phyloP scores from a whole-genome alignment of 176 grass and related monocot species.

The Bolboschoenus planiculmis region DNA sequence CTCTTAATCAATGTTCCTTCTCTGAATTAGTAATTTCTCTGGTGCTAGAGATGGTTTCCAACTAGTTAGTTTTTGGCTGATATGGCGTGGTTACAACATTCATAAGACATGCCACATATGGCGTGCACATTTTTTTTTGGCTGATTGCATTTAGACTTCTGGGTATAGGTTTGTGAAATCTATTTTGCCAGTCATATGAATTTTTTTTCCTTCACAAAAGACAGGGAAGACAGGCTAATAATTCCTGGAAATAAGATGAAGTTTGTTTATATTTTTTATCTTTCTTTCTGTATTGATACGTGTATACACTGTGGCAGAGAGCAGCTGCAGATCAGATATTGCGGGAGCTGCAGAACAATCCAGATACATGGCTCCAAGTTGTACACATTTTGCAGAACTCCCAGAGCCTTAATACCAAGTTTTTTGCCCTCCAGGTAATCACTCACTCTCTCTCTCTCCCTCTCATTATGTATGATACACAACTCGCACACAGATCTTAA shows the following conservation, averaged over 20 bases:
- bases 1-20: not conserved
- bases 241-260: not conserved
- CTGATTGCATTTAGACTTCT: not conserved
- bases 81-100: too few species aligned
- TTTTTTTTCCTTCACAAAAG: not conserved
- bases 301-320: conserved; percentile 44
- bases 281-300: conserved; percentile 1
- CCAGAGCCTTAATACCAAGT: conserved; percentile 93
- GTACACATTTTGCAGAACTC: conserved; percentile 96
- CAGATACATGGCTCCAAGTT: conserved; percentile 94
- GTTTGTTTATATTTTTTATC: not conserved
- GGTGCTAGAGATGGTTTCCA: not conserved
- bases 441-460: not conserved
- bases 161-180: not conserved
- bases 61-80: not conserved
- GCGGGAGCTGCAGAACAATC: conserved; percentile 91
- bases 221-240: not conserved
- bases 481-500: not conserved
- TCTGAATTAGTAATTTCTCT: not conserved
- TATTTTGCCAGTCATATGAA: not conserved
- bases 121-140: not conserved
- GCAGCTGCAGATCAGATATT: conserved; percentile 87
- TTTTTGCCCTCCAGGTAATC: conserved; percentile 95
- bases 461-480: not conserved
- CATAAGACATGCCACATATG: not conserved